Evolutionary conservation across 345 rosid genomes (phyloP), one percentile per base, ranked within the genome.

Genomic region (Tarenaya hassleriana): DNA sequence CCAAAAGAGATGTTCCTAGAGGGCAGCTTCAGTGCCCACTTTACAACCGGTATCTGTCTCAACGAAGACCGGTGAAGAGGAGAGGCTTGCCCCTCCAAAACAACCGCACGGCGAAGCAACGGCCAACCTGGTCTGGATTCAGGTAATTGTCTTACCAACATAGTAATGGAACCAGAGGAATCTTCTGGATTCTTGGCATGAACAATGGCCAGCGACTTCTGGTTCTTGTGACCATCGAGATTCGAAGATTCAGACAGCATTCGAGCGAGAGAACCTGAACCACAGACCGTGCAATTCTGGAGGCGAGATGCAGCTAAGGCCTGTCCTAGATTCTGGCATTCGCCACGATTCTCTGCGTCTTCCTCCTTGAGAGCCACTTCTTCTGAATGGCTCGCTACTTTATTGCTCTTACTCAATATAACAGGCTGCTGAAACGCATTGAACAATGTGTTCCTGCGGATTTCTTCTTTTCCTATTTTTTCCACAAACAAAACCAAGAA

Each of bases 101-200:
- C 43, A 21, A 54, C 49, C 37, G 79, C 66, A 52, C 62, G 82
- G 35, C 77, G 69, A 50, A 77, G 94, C 58, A 84, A 68, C 14
- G 98, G 94, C 98, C 98, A 87, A 24, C 98, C 90, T 11, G 96
- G 90, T 59, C 75, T 80, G 49, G 54, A 63, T 55, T 73, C 87
- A 59, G 94, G 87, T 52, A 74, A 49, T 47, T 77, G 75, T 47
- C 50, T 72, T 7, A 69, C 66, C 63, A 75, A 63, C 60, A 67
- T 34, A 44, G 81, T 62, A 32, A 59, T 47, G 21, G 82, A 68
- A 38, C 60, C 51, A 3, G 58, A 54, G 48, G 81, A 42, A 38
- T 51, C 70, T 66, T 75, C 78, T 13, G 50, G 53, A 44, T 58
- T 71, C 4, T 63, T 72, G 18, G 73, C 70, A 0, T 77, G 75